Base-by-base conservation (phyloP, 805 yeast genomes). In the Pichia gijzeniarum region DNA sequence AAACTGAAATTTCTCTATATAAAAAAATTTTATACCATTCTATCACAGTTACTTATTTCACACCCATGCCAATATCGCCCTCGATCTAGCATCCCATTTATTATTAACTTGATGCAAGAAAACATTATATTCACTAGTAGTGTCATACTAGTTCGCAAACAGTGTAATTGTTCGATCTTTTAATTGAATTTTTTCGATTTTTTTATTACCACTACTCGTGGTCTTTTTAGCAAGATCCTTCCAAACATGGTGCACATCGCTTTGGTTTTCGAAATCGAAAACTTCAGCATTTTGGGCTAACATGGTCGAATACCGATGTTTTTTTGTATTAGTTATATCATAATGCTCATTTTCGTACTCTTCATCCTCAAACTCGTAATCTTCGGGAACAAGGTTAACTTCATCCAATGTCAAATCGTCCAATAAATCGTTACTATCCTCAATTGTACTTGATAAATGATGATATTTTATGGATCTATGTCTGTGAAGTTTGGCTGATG, bases 321-420 rank as follows among this genome's bases (percentile, higher is more conserved):
- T 22, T 10, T 41, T 45, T 13, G 20, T 31, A 33, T 32, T 40
- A 5, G 19, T 19, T 14, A 42, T 16, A 22, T 4, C 14, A 22
- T 22, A 18, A n/a, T 18, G 19, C 4, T 35, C 31, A 17, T 28
- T 21, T 13, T 34, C 31, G 4, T 32, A 38, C 33, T 25, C 30
- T 12, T 40, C 35, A 22, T 16, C 8, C 4, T 42, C 58, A 48
- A 57, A 57, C 7, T 63, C 69, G 43, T 48, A 65, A 45, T 67
- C 71, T 42, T 64, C 70, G 1, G 70, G 70, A 4, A 67, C 45
- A 30, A 50, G 53, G 40, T 67, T 67, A 25, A 65, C 55, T 47
- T 67, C 71, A 48, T 66, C 70, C 14, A 67, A 27, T 3, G 44
- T 40, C 12, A 17, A 9, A 18, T 47, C 49, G 31, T 52, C 48